Evolutionary conservation across 2,329 filamentous ascomycete species (phyloP).

Genomic region (Cyanodermella asteris): DNA sequence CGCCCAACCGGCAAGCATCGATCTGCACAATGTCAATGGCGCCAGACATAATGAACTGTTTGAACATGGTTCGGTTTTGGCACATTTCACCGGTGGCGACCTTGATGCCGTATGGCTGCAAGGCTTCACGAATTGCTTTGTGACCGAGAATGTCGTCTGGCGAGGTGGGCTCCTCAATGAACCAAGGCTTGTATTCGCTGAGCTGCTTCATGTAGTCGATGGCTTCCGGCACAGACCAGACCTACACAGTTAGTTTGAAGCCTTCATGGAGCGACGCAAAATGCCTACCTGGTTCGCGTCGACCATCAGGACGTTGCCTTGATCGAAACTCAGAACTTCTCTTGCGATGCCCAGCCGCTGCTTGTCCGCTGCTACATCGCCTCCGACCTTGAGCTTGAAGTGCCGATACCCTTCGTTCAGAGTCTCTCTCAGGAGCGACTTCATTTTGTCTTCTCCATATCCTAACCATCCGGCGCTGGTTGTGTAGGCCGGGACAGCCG

Average conservation of each 20-base stretch:
- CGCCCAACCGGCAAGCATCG: constrained; percentile 72
- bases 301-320: constrained; percentile 71
- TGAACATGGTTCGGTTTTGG: constrained; percentile 86
- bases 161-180: constrained; percentile 84
- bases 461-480: constrained; percentile 84
- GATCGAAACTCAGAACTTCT: constrained; percentile 61
- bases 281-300: constrained; percentile 59
- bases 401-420: constrained; percentile 56
- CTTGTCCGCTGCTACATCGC: constrained; percentile 48
- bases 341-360: constrained; percentile 51
- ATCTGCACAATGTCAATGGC: constrained; percentile 80
- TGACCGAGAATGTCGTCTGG: constrained; percentile 81
- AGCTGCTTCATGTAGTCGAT: constrained; percentile 71
- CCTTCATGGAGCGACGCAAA: background rate
- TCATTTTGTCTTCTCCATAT: constrained; percentile 75
- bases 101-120: constrained; percentile 52
- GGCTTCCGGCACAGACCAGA: constrained; percentile 78
- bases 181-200: constrained; percentile 60
- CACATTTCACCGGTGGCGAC: constrained; percentile 91
- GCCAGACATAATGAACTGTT: constrained; percentile 60
- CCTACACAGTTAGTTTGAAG: constrained; percentile 13
- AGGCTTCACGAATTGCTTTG: constrained; percentile 61
- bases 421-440: constrained; percentile 48
- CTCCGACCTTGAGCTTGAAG: constrained; percentile 83
- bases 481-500: constrained; percentile 74